phyloP scores from a whole-genome alignment of 768 basidiomycete species.

The Mycena crocata region DNA sequence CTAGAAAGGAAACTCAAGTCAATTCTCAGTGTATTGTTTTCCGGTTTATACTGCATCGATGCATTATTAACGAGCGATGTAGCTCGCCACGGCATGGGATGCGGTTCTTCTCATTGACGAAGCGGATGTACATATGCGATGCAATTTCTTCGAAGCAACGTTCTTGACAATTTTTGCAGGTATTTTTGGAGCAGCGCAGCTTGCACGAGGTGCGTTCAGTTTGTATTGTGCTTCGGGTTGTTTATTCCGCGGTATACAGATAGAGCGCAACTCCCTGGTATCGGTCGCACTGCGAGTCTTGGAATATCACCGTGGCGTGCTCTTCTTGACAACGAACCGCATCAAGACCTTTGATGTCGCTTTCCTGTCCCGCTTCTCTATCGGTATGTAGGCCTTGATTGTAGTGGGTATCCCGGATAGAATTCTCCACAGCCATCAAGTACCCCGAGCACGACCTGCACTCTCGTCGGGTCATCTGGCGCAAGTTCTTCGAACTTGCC shows the following conservation, averaged over 20 bases:
- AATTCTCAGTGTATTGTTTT: slow-evolving; percentile 31
- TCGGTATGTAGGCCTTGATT: slow-evolving; percentile 32
- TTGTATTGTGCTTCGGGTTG: neutral
- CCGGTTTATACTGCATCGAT: neutral
- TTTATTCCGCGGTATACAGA: neutral
- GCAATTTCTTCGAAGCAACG: neutral
- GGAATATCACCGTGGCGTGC: slow-evolving; percentile 51
- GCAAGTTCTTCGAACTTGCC: slow-evolving; percentile 39
- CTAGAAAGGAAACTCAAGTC: slow-evolving; percentile 37
- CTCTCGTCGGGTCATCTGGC: slow-evolving; percentile 38
- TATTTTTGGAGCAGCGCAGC: slow-evolving; percentile 40
- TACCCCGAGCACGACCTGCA: slow-evolving; percentile 38
- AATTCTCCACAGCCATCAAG: slow-evolving; percentile 35
- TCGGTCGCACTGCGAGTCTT: slow-evolving; percentile 43
- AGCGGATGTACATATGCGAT: slow-evolving; percentile 36
- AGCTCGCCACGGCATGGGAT: slow-evolving; percentile 38
- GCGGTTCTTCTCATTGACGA: slow-evolving; percentile 39
- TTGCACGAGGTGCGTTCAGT: slow-evolving; percentile 28
- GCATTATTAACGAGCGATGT: neutral
- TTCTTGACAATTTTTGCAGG: slow-evolving; percentile 2
- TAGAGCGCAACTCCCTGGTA: slow-evolving; percentile 41
- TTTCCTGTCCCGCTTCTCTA: slow-evolving; percentile 51
- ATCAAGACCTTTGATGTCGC: slow-evolving; percentile 52
- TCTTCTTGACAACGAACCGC: slow-evolving; percentile 54
- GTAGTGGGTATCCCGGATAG: neutral